These are phyloP conservation scores for Trypanosoma avium DNA, from an alignment of 208 protist genomes.

Conservation along the genomic window DNA sequence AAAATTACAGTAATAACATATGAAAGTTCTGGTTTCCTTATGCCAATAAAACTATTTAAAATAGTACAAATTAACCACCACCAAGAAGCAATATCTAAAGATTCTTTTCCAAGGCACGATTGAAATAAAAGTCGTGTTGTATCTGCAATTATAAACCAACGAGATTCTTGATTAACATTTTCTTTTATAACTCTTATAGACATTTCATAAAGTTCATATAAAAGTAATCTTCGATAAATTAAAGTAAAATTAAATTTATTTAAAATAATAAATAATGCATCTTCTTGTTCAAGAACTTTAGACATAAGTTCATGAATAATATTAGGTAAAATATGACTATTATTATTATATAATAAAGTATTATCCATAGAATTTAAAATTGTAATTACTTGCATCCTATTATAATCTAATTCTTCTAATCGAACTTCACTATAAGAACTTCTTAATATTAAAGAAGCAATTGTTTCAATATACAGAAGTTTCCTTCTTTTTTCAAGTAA, in stretches of 20 bases:
- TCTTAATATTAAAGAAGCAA: constrained; percentile 12
- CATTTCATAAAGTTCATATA: constrained; percentile 4
- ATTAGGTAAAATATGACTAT: not conserved
- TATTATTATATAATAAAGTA: not conserved
- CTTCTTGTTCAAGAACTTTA: constrained; percentile 14
- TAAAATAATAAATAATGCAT: constrained; percentile 14
- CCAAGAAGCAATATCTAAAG: not conserved
- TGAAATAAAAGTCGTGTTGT: constrained; percentile 11
- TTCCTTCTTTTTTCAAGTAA: constrained; percentile 2
- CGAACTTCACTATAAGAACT: constrained; percentile 10
- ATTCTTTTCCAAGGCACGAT: constrained; percentile 5
- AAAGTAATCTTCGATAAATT: not conserved
- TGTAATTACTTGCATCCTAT: constrained; percentile 23
- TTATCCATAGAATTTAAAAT: constrained; percentile 6
- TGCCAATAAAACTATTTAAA: constrained; percentile 10
- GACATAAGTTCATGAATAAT: constrained; percentile 14
- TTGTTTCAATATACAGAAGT: constrained; percentile 11
- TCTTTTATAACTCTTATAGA: not conserved
- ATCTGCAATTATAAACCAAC: constrained; percentile 6
- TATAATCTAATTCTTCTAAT: constrained; percentile 15
- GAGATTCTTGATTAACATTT: constrained; percentile 1
- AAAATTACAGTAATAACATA: constrained; percentile 6
- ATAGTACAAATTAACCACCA: constrained; percentile 19
- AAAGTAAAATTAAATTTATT: constrained; percentile 15
- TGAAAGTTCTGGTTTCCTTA: not conserved